Conservation (phyloP, 164 flowering plant genomes). For the Liriodendron chinense region DNA sequence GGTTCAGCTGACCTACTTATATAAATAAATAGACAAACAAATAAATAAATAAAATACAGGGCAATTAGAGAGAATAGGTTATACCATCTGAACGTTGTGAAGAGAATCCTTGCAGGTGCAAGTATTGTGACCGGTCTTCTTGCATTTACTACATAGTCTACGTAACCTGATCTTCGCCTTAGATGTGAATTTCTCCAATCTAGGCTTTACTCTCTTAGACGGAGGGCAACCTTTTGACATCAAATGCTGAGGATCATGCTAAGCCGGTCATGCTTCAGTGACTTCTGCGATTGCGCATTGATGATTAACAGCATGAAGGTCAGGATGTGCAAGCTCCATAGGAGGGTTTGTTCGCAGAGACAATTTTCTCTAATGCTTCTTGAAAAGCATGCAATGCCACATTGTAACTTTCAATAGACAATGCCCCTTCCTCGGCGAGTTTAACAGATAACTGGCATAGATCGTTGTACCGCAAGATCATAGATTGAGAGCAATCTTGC, state of each 20-base stretch:
- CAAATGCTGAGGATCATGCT: not conserved
- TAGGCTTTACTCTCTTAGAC: constrained; percentile 1
- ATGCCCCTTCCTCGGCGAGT: constrained; percentile 49
- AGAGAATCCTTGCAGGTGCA: not conserved
- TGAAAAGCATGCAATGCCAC: constrained; percentile 39
- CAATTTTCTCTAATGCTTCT: constrained; percentile 14
- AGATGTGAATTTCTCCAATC: not conserved
- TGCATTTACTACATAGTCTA: not conserved
- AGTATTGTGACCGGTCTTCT: not conserved
- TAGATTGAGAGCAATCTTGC: constrained; percentile 22
- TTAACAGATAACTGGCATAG: constrained; percentile 48
- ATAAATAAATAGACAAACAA: too few relatives aligned
- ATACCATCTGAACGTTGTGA: not conserved
- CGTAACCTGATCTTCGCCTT: not conserved
- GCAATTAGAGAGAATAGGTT: too few relatives aligned
- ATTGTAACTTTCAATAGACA: constrained; percentile 37
- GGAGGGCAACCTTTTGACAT: constrained; percentile 1
- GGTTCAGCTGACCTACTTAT: too few relatives aligned
- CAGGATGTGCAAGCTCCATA: not conserved
- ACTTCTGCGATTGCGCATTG: not conserved
- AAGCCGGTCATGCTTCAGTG: not conserved
- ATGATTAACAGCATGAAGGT: not conserved
- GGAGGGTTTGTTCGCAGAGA: constrained; percentile 1
- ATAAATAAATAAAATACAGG: too few relatives aligned
- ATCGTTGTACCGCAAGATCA: constrained; percentile 34